Conservation (phyloP, 305 asterid species). For the Solanum aculeatissimum region DNA sequence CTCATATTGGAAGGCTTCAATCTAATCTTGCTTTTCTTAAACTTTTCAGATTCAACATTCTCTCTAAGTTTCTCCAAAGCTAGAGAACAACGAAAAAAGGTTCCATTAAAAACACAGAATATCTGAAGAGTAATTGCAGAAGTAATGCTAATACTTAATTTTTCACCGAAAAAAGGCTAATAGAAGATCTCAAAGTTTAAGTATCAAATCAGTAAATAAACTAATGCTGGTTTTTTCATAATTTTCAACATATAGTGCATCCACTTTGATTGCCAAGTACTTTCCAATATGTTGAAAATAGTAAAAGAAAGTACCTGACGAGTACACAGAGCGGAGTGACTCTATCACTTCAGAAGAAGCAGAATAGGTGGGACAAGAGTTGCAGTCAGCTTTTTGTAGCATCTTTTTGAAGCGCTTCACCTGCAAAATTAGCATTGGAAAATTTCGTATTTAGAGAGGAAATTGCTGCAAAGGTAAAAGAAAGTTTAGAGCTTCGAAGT, state of each 20-base stretch:
- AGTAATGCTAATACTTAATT: background rate
- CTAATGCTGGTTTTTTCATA: background rate
- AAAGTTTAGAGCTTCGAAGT: background rate
- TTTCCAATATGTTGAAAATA: background rate
- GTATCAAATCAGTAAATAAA: background rate
- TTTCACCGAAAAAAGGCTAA: background rate
- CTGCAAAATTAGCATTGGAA: constrained; percentile 24
- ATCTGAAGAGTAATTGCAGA: background rate
- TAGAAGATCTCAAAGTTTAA: background rate
- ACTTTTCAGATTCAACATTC: constrained; percentile 42
- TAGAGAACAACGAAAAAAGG: constrained; percentile 1
- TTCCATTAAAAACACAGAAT: background rate
- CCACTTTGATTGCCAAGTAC: background rate
- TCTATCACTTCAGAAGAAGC: constrained; percentile 52
- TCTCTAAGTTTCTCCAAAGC: constrained; percentile 69
- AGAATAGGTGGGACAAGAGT: constrained; percentile 49
- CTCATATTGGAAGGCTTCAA: constrained; percentile 6
- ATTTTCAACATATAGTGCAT: background rate
- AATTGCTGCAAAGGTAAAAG: background rate
- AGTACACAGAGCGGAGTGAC: constrained; percentile 33
- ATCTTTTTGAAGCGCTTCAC: constrained; percentile 51
- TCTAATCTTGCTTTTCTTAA: constrained; percentile 22
- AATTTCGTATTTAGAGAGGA: background rate
- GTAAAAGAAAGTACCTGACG: constrained; percentile 27
- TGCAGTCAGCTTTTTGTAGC: constrained; percentile 51